Evolutionary conservation across 768 basidiomycete genomes (phyloP).

Genomic region (Psilocybe tampanensis): DNA sequence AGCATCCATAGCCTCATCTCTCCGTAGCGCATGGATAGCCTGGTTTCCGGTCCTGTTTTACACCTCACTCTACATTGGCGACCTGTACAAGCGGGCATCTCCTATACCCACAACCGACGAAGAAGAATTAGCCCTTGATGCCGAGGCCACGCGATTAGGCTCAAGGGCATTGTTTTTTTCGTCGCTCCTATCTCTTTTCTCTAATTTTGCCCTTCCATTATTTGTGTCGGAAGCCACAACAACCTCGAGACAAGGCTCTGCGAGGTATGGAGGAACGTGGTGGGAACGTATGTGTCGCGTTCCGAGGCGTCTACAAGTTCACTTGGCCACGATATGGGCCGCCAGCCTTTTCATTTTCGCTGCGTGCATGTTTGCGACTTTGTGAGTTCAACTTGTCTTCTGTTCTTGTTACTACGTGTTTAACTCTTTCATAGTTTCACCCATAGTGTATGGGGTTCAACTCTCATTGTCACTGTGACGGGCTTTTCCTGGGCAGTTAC

Average conservation of each 20-base stretch:
- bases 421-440: slow-evolving; percentile 56
- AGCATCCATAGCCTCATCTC: not conserved
- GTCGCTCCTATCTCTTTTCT: slow-evolving; percentile 64
- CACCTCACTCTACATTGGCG: slow-evolving; percentile 85
- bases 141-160: slow-evolving; percentile 80
- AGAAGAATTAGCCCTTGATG: slow-evolving; percentile 43
- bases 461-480: slow-evolving; percentile 71
- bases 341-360: slow-evolving; percentile 75
- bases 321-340: slow-evolving; percentile 78
- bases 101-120: slow-evolving; percentile 25
- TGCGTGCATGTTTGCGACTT: slow-evolving; percentile 76
- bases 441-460: slow-evolving; percentile 68
- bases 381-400: slow-evolving; percentile 53
- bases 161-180: slow-evolving; percentile 83
- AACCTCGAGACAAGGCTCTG: not conserved
- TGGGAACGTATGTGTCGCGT: slow-evolving; percentile 29
- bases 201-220: slow-evolving; percentile 72
- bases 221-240: slow-evolving; percentile 45
- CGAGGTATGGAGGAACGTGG: slow-evolving; percentile 6
- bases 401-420: not conserved
- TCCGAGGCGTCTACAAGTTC: slow-evolving; percentile 52
- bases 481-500: slow-evolving; percentile 94
- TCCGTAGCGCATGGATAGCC: slow-evolving; percentile 71
- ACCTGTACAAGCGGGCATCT: slow-evolving; percentile 68
- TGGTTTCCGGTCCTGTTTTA: slow-evolving; percentile 96